These are phyloP conservation scores for Grigorovia humatica DNA, from an alignment of 805 yeast genomes.

Conservation along the genomic window DNA sequence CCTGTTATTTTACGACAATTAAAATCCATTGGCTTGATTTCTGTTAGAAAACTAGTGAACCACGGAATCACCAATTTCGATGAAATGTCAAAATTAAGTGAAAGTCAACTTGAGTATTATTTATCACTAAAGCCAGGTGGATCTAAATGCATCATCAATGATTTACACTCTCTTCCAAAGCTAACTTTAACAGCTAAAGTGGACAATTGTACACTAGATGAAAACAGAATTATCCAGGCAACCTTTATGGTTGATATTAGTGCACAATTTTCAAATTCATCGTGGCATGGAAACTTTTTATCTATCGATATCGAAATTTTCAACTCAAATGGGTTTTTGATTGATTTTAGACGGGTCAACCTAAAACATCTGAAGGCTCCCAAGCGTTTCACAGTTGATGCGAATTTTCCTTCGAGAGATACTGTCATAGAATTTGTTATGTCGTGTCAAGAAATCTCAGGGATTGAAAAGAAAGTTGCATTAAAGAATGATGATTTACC, in stretches of 20 bases:
- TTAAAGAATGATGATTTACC: slow-evolving; percentile 8
- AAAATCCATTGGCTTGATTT: slow-evolving; percentile 35
- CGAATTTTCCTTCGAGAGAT: slow-evolving; percentile 10
- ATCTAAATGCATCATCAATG: slow-evolving; percentile 31
- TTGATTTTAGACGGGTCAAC: slow-evolving; percentile 37
- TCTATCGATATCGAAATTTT: slow-evolving; percentile 27
- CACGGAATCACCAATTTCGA: slow-evolving; percentile 28
- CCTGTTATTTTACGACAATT: slow-evolving; percentile 38
- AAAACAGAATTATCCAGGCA: slow-evolving; percentile 5
- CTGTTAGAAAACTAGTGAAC: slow-evolving; percentile 31
- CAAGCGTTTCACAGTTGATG: slow-evolving; percentile 23
- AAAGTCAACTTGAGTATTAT: slow-evolving; percentile 32
- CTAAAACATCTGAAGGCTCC: slow-evolving; percentile 16
- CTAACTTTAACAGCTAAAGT: slow-evolving; percentile 19
- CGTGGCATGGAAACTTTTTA: slow-evolving; percentile 29
- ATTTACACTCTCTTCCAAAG: slow-evolving; percentile 30
- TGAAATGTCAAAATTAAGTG: slow-evolving; percentile 24
- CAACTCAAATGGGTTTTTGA: slow-evolving; percentile 27
- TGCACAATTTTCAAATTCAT: slow-evolving; percentile 9
- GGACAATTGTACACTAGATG: slow-evolving; percentile 4
- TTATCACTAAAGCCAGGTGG: slow-evolving; percentile 34
- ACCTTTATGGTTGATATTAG: slow-evolving; percentile 18
- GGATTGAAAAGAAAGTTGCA: slow-evolving; percentile 11
- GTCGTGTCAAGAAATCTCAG: slow-evolving; percentile 33
- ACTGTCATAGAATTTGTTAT: slow-evolving; percentile 25